phyloP scores from a whole-genome alignment of 495 filamentous ascomycete species.

The Penicillium subrubescens region DNA sequence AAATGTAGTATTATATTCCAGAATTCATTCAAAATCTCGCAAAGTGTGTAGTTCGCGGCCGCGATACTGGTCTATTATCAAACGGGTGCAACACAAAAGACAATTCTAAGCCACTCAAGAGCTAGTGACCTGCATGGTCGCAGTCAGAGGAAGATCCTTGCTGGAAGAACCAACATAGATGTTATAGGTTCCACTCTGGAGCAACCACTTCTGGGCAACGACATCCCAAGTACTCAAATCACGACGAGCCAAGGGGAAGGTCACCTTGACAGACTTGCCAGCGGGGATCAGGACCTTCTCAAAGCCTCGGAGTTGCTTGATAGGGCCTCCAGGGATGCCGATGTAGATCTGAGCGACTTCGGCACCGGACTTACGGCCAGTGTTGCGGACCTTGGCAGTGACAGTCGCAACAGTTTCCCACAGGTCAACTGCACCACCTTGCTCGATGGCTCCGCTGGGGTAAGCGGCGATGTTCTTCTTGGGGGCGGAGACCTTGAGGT shows the following conservation, averaged over 20 bases:
- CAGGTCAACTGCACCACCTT: slow-evolving; percentile 61
- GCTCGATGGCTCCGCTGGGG: slow-evolving; percentile 42
- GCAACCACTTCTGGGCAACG: slow-evolving; percentile 59
- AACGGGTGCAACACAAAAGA: not conserved
- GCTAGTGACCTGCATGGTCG: slow-evolving; percentile 12
- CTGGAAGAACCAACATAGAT: slow-evolving; percentile 30
- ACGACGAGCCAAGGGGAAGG: slow-evolving; percentile 60
- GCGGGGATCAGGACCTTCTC: slow-evolving; percentile 53
- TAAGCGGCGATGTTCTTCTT: slow-evolving; percentile 51
- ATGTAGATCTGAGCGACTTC: slow-evolving; percentile 64
- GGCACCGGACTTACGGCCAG: slow-evolving; percentile 49
- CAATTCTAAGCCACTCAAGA: not conserved
- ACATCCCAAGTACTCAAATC: slow-evolving; percentile 72
- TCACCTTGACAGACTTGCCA: slow-evolving; percentile 45
- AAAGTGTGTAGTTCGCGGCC: no score
- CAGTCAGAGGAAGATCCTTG: slow-evolving; percentile 22
- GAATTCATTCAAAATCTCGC: no score
- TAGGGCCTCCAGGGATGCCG: slow-evolving; percentile 44
- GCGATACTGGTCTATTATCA: not conserved
- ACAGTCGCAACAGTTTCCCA: slow-evolving; percentile 59
- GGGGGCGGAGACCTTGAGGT: slow-evolving; percentile 35
- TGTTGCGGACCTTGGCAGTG: slow-evolving; percentile 54
- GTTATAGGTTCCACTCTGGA: slow-evolving; percentile 36
- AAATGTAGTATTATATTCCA: not conserved
- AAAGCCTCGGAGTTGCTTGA: slow-evolving; percentile 67